Percentiles rank a stretch among this genome's conserved stretches.
Evolutionary conservation across 1,284 basidiomycete genomes (phyloP).

Genomic region (Pyrrhoderma lamaoense): DNA sequence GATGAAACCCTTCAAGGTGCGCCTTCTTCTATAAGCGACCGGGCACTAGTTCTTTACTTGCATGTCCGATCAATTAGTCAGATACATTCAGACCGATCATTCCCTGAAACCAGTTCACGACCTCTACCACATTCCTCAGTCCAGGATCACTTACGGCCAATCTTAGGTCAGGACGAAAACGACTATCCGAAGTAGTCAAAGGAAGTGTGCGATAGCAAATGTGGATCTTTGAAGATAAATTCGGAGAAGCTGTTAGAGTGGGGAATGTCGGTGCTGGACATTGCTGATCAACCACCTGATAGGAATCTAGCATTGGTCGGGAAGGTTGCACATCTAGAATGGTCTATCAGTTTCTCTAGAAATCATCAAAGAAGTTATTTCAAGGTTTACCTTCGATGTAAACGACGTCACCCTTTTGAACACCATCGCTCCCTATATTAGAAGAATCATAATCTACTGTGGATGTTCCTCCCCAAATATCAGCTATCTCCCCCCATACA

Average conservation of each 20-base stretch:
- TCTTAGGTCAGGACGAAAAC: slow-evolving; percentile 61
- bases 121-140: slow-evolving; percentile 54
- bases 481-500: slow-evolving; percentile 68
- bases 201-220: slow-evolving; percentile 76
- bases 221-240: slow-evolving; percentile 48
- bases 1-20: too few relatives aligned
- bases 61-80: too few relatives aligned
- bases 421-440: not conserved
- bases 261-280: slow-evolving; percentile 25
- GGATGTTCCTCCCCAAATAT: slow-evolving; percentile 51
- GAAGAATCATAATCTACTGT: slow-evolving; percentile 10
- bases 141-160: slow-evolving; percentile 59
- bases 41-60: too few relatives aligned
- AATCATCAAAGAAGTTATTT: too few relatives aligned
- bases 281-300: slow-evolving; percentile 7
- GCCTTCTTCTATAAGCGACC: too few relatives aligned
- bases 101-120: slow-evolving; percentile 64
- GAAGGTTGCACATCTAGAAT: slow-evolving; percentile 1
- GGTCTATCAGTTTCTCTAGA: too few relatives aligned
- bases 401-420: slow-evolving; percentile 60
- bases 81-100: slow-evolving; percentile 3
- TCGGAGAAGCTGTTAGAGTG: slow-evolving; percentile 54
- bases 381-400: slow-evolving; percentile 55
- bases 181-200: slow-evolving; percentile 47
- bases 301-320: slow-evolving; percentile 10